phyloP scores from a whole-genome alignment of 192 early-diverging fungal species.

The Mortierella antarctica region DNA sequence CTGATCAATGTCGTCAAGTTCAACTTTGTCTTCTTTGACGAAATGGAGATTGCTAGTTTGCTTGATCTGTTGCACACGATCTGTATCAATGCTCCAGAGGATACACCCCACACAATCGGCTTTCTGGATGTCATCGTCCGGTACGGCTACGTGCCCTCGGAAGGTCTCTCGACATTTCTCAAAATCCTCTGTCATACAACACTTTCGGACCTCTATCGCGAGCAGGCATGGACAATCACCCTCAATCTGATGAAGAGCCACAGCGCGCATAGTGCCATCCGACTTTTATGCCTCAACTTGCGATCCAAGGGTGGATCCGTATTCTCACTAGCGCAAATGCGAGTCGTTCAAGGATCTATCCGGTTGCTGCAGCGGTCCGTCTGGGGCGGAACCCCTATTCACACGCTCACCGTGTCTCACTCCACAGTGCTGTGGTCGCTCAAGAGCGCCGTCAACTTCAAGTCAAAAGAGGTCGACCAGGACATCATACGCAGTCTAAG shows the following conservation, averaged over 20 bases:
- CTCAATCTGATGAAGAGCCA: constrained; percentile 72
- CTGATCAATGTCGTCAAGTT: constrained; percentile 63
- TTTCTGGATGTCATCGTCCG: constrained; percentile 68
- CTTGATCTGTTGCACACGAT: constrained; percentile 58
- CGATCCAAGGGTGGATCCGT: constrained; percentile 31
- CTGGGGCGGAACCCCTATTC: constrained; percentile 62
- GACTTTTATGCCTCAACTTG: constrained; percentile 65
- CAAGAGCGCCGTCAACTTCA: constrained; percentile 33
- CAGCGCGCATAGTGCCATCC: constrained; percentile 66
- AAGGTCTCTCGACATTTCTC: constrained; percentile 58
- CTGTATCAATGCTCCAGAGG: constrained; percentile 56
- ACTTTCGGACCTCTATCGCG: constrained; percentile 43
- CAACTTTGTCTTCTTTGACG: constrained; percentile 68
- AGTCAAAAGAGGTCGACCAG: constrained; percentile 27
- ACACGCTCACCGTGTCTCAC: constrained; percentile 51
- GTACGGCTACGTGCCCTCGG: constrained; percentile 62
- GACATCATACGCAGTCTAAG: constrained; percentile 39
- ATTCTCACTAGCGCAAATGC: constrained; percentile 18
- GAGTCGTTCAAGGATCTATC: constrained; percentile 64
- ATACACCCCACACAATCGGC: constrained; percentile 55
- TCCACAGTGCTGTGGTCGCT: constrained; percentile 53
- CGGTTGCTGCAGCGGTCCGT: constrained; percentile 64
- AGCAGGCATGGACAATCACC: constrained; percentile 67
- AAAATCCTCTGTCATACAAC: constrained; percentile 62
- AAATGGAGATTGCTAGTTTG: constrained; percentile 60